These are phyloP conservation scores for Crithidia mellificae DNA, from an alignment of 208 protist species.

Conservation along the genomic window DNA sequence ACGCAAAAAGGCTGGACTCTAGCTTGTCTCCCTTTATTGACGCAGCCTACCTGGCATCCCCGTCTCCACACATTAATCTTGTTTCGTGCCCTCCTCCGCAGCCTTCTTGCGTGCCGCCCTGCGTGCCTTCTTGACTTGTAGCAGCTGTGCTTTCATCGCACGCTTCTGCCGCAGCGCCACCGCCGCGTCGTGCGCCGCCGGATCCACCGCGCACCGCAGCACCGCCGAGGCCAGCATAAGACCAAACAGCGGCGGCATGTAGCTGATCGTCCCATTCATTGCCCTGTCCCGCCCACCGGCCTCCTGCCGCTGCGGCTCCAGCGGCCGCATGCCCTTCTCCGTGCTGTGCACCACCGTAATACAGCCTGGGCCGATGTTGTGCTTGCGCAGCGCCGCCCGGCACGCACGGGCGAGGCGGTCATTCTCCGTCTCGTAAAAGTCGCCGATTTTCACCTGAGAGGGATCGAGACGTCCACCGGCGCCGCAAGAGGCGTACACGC, in stretches of 20 bases:
- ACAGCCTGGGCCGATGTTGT: conserved; percentile 46
- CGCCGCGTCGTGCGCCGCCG: conserved; percentile 48
- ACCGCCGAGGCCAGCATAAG: conserved; percentile 77
- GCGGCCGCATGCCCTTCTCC: conserved; percentile 55
- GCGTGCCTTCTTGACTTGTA: conserved; percentile 26
- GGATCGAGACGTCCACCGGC: conserved; percentile 86
- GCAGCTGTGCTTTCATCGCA: conserved; percentile 26
- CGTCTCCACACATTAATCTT: background rate
- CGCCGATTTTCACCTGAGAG: conserved; percentile 51
- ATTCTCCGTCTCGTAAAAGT: conserved; percentile 83
- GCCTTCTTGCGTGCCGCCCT: background rate
- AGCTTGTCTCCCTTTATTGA: too few species aligned
- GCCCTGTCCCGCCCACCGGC: conserved; percentile 72
- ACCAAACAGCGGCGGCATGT: conserved; percentile 90
- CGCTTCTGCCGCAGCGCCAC: conserved; percentile 40
- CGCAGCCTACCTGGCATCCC: background rate
- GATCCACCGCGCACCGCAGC: conserved; percentile 66
- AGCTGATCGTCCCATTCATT: conserved; percentile 90
- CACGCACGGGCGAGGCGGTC: conserved; percentile 72
- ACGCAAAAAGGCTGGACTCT: too few species aligned
- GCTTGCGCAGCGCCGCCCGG: conserved; percentile 65
- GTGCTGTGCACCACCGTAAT: conserved; percentile 75
- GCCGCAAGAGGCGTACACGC: conserved; percentile 78
- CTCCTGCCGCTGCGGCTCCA: conserved; percentile 80
- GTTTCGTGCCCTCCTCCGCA: background rate